Evolutionary conservation across 2,329 filamentous ascomycete species (phyloP).

Genomic region (Aspergillus persii): DNA sequence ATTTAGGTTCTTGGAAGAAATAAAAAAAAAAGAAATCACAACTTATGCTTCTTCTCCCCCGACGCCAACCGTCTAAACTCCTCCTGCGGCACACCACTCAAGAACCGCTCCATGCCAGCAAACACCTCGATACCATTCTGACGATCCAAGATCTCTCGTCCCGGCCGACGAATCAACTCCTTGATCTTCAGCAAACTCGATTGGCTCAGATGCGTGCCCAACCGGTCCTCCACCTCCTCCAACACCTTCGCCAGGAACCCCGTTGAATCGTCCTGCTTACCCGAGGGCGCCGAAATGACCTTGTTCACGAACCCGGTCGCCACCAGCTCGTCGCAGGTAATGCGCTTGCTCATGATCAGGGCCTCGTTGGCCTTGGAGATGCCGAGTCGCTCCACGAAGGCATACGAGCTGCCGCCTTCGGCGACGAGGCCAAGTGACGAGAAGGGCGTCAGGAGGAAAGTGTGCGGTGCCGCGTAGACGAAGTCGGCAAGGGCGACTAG

Average conservation of each 20-base stretch:
- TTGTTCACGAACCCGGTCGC: constrained; percentile 81
- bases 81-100: constrained; percentile 76
- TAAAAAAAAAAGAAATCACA: constrained; percentile 50
- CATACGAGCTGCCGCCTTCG: constrained; percentile 78
- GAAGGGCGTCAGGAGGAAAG: constrained; percentile 90
- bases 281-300: constrained; percentile 61
- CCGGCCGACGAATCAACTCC: constrained; percentile 72
- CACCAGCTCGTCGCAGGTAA: constrained; percentile 70
- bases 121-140: constrained; percentile 85
- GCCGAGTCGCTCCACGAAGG: constrained; percentile 77
- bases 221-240: constrained; percentile 72
- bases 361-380: constrained; percentile 85
- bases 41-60: constrained; percentile 91
- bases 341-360: constrained; percentile 81
- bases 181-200: constrained; percentile 83
- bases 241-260: constrained; percentile 72
- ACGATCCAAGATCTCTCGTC: constrained; percentile 68
- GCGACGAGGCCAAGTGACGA: constrained; percentile 83
- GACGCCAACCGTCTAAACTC: constrained; percentile 83
- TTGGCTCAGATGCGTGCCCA: constrained; percentile 76
- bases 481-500: constrained; percentile 84
- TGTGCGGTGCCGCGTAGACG: constrained; percentile 76
- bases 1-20: background rate
- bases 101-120: constrained; percentile 76
- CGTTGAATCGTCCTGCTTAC: constrained; percentile 59